phyloP scores from a whole-genome alignment of 1,139 yeast species.

The Pichia sp. region DNA sequence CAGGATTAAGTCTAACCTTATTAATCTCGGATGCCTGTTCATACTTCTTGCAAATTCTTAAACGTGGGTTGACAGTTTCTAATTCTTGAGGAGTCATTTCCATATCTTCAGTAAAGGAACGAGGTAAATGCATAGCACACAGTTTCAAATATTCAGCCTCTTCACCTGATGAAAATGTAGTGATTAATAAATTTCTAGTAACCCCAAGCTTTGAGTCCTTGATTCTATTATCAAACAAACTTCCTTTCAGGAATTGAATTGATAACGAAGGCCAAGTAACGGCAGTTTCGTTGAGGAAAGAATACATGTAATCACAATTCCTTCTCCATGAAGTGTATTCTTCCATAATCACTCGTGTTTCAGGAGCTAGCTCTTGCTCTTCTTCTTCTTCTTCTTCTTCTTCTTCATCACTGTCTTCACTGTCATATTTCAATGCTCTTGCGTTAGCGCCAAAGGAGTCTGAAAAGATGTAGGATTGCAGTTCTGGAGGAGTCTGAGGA shows the following conservation, averaged over 20 bases:
- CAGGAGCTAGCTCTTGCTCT: no score
- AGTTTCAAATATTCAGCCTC: conserved; percentile 73
- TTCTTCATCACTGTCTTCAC: background rate
- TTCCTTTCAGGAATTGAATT: conserved; percentile 66
- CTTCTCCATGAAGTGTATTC: conserved; percentile 77
- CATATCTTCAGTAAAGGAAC: conserved; percentile 30
- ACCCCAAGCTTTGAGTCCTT: conserved; percentile 23
- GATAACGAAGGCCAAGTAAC: conserved; percentile 78
- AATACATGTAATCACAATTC: conserved; percentile 74
- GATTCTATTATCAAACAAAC: conserved; percentile 24
- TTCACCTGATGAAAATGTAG: conserved; percentile 83
- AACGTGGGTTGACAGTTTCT: conserved; percentile 41
- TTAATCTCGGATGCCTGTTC: conserved; percentile 46
- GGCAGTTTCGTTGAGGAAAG: conserved; percentile 73
- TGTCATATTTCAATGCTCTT: background rate
- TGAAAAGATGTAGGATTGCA: no score
- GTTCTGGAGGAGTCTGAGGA: no score
- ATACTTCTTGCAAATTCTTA: conserved; percentile 57
- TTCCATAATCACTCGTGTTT: conserved; percentile 55
- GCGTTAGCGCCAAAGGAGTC: background rate
- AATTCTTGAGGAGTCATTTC: conserved; percentile 26
- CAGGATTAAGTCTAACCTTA: conserved; percentile 79
- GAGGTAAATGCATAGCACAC: conserved; percentile 68
- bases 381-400: conserved; percentile 15
- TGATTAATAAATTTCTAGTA: conserved; percentile 47